A percentile compares a stretch with the other conserved stretches of the same genome.
Conservation (phyloP, 2,329 filamentous ascomycete species). For the Fusarium sp. region DNA sequence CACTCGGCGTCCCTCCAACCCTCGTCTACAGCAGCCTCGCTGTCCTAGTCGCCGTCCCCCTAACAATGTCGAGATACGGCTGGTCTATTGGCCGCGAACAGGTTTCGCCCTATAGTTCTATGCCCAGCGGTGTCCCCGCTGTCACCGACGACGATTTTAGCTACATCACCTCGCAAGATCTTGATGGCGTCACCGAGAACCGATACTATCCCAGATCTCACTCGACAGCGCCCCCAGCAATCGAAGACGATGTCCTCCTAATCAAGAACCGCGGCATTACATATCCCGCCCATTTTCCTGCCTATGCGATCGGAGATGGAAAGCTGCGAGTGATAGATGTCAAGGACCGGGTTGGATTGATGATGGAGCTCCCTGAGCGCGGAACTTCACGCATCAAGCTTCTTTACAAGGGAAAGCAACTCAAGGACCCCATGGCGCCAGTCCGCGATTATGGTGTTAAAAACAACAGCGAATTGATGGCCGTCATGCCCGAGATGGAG, state of each 20-base stretch:
- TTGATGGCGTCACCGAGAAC: conserved; percentile 60
- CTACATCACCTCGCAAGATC: conserved; percentile 84
- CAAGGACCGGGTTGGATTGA: conserved; percentile 72
- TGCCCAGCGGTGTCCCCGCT: conserved; percentile 63
- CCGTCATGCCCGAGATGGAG: conserved; percentile 56
- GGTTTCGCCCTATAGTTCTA: conserved; percentile 65
- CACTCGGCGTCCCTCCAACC: conserved; percentile 61
- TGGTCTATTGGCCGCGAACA: conserved; percentile 60
- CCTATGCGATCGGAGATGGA: conserved; percentile 79
- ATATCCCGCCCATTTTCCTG: conserved; percentile 78
- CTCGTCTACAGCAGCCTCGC: conserved; percentile 64
- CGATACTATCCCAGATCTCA: conserved; percentile 57
- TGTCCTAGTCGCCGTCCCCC: conserved; percentile 60
- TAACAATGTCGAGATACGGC: conserved; percentile 67
- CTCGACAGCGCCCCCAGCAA: conserved; percentile 50
- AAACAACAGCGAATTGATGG: conserved; percentile 69
- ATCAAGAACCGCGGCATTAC: conserved; percentile 75
- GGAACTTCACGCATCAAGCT: conserved; percentile 69
- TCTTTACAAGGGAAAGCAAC: conserved; percentile 77
- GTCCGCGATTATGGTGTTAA: conserved; percentile 72
- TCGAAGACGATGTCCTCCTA: conserved; percentile 76
- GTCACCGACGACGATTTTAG: conserved; percentile 82
- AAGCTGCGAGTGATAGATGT: conserved; percentile 75
- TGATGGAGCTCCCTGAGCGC: conserved; percentile 71
- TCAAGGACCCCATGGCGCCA: conserved; percentile 71